A percentile compares a stretch with the other conserved stretches of the same genome.
These are phyloP conservation scores for Penicillium griseofulvum DNA, from an alignment of 2,329 filamentous ascomycete genomes.

Conservation along the genomic window DNA sequence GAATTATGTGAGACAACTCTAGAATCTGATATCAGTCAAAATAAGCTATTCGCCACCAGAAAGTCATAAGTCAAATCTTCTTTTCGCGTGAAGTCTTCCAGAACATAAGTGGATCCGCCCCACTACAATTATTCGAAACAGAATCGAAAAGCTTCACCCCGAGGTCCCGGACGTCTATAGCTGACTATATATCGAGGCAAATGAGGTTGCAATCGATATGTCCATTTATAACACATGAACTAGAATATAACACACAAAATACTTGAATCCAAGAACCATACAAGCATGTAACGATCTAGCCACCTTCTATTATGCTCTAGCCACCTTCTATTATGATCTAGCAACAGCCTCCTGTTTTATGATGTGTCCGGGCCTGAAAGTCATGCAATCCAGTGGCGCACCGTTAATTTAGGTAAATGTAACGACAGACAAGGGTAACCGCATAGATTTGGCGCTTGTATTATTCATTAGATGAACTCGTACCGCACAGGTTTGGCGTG, in stretches of 20 bases:
- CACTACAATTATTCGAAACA: neutral
- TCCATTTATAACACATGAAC: neutral
- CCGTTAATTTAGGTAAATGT: constrained; percentile 15
- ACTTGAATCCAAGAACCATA: constrained; percentile 24
- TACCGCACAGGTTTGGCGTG: constrained; percentile 15
- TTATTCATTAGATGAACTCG: constrained; percentile 10
- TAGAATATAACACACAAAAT: constrained; percentile 6
- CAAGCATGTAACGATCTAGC: constrained; percentile 19
- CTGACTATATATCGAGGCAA: constrained; percentile 14
- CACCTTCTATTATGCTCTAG: constrained; percentile 3
- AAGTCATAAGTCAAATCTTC: neutral
- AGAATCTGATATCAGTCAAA: neutral
- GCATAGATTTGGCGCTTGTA: constrained; percentile 19
- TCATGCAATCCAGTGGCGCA: constrained; percentile 7
- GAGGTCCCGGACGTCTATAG: too few relatives aligned
- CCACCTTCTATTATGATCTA: constrained; percentile 7
- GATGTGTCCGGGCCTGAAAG: constrained; percentile 18
- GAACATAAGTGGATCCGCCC: neutral
- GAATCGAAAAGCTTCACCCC: neutral
- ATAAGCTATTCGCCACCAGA: neutral
- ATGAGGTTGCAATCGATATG: constrained; percentile 8
- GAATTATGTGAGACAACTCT: too few relatives aligned
- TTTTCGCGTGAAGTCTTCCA: constrained; percentile 12
- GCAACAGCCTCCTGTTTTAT: constrained; percentile 21
- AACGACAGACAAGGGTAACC: constrained; percentile 15